Percentiles rank a stretch among this genome's conserved stretches.
Conservation (phyloP, 768 basidiomycete genomes). For the Boletus huronensis region DNA sequence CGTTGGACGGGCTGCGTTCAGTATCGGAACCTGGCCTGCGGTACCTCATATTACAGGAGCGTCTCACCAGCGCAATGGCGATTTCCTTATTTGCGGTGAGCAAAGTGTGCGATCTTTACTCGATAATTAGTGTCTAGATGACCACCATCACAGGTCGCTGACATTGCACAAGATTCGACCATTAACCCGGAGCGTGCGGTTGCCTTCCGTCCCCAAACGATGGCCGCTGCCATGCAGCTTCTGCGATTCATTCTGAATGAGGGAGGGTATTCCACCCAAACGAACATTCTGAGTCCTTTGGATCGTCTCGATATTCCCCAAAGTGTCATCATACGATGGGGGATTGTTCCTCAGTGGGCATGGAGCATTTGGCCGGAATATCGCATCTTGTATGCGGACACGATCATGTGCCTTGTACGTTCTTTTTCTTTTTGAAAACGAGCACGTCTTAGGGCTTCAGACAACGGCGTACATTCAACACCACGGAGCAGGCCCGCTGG, state of each 20-base stretch:
- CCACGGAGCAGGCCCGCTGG: slow-evolving; percentile 13
- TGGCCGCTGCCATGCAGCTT: slow-evolving; percentile 42
- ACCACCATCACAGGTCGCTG: slow-evolving; percentile 19
- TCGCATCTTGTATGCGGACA: slow-evolving; percentile 46
- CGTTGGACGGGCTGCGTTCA: slow-evolving; percentile 10
- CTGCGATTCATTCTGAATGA: slow-evolving; percentile 40
- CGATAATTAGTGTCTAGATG: not conserved
- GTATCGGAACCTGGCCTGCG: slow-evolving; percentile 1
- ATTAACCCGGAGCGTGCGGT: not conserved
- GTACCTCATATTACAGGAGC: slow-evolving; percentile 25
- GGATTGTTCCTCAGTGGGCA: slow-evolving; percentile 54
- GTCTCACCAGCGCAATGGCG: slow-evolving; percentile 33
- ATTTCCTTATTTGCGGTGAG: slow-evolving; percentile 38
- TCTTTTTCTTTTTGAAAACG: not conserved
- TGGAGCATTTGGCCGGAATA: slow-evolving; percentile 64
- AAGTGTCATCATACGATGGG: slow-evolving; percentile 56
- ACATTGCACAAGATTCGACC: slow-evolving; percentile 8
- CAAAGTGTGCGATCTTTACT: not conserved
- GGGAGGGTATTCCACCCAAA: slow-evolving; percentile 10
- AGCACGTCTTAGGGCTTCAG: slow-evolving; percentile 30
- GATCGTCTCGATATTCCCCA: slow-evolving; percentile 41
- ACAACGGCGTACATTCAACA: slow-evolving; percentile 53
- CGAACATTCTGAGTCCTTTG: slow-evolving; percentile 11
- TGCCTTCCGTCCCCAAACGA: slow-evolving; percentile 46
- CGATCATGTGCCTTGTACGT: slow-evolving; percentile 48